These are phyloP conservation scores for Alternaria sp. DNA, from an alignment of 2,329 filamentous ascomycete genomes.

Conservation along the genomic window DNA sequence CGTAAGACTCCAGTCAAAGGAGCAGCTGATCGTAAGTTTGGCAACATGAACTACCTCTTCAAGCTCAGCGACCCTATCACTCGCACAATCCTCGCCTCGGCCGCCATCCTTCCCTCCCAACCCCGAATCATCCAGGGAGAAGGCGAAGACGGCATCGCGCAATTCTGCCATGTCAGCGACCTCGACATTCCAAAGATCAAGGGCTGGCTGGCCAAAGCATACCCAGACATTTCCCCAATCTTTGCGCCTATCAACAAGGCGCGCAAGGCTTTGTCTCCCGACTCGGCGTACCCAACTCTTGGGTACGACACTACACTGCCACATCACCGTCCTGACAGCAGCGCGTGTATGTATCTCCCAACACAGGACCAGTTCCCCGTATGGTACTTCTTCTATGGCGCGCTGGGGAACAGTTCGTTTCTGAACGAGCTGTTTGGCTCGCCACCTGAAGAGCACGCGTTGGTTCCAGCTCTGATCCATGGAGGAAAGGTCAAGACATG, in stretches of 20 bases:
- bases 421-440: background rate
- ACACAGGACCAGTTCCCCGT: background rate
- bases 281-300: background rate
- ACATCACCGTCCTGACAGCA: background rate
- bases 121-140: background rate
- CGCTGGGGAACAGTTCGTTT: background rate
- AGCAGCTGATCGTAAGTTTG: background rate
- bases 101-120: background rate
- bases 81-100: background rate
- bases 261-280: background rate
- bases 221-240: background rate
- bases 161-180: background rate
- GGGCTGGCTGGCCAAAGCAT: background rate
- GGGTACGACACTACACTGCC: background rate
- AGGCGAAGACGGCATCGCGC: background rate
- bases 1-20: background rate
- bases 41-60: background rate
- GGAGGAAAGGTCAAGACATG: background rate
- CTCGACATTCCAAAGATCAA: background rate
- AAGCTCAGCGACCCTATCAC: background rate
- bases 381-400: constrained; percentile 2
- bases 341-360: rapidly evolving
- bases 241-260: background rate
- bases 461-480: background rate
- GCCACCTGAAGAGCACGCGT: background rate